phyloP scores from a whole-genome alignment of 331 rosid genomes.

The Quercus tomentella region DNA sequence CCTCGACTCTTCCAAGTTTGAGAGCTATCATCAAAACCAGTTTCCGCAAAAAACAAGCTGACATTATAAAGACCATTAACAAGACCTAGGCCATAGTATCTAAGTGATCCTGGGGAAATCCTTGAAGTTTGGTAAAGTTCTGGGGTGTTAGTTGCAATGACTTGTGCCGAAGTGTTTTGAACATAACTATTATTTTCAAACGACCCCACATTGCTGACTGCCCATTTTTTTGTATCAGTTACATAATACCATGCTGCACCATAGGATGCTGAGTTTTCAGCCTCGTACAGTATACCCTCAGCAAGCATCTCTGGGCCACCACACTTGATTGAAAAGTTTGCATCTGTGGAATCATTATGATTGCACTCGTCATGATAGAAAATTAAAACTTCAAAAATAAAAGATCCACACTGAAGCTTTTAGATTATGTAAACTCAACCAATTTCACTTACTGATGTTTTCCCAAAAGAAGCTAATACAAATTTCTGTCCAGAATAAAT shows the following conservation, averaged over 20 bases:
- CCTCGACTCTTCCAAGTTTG: slow-evolving; percentile 57
- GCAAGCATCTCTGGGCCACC: slow-evolving; percentile 53
- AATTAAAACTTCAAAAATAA: too few species aligned
- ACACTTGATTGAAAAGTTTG: slow-evolving; percentile 56
- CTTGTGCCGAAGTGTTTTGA: slow-evolving; percentile 27
- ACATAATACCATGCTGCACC: slow-evolving; percentile 71
- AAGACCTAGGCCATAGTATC: slow-evolving; percentile 80
- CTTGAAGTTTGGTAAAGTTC: slow-evolving; percentile 64
- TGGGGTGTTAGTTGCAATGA: slow-evolving; percentile 23
- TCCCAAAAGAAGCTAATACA: too few species aligned
- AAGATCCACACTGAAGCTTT: too few species aligned
- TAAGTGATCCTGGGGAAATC: slow-evolving; percentile 67
- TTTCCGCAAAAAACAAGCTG: slow-evolving; percentile 66
- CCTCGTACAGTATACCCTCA: slow-evolving; percentile 28
- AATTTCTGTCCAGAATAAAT: too few species aligned
- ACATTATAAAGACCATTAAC: slow-evolving; percentile 74
- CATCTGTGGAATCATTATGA: too few species aligned
- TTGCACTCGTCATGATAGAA: too few species aligned
- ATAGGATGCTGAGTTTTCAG: slow-evolving; percentile 38
- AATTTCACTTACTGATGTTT: too few species aligned
- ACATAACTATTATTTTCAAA: slow-evolving; percentile 28
- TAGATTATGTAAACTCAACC: too few species aligned
- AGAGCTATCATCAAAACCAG: slow-evolving; percentile 23
- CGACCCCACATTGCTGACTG: slow-evolving; percentile 63
- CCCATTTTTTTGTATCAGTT: slow-evolving; percentile 51